Evolutionary conservation across 192 early-diverging fungal species (phyloP).

Genomic region (Coemansia sp.): DNA sequence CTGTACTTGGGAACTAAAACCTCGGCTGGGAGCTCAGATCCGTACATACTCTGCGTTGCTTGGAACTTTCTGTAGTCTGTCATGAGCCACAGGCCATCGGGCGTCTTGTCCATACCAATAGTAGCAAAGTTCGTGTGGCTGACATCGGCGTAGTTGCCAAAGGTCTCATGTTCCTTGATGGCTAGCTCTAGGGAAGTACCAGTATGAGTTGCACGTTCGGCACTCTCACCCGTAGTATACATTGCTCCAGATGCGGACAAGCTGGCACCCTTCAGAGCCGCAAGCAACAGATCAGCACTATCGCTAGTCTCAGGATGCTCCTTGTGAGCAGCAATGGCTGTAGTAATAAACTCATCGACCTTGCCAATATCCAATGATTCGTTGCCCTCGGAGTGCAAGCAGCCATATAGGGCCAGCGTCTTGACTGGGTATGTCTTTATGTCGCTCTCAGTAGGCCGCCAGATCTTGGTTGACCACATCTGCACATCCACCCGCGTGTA

Average conservation of each 20-base stretch:
- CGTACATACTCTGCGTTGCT: conserved; percentile 6
- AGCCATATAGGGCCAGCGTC: conserved; percentile 13
- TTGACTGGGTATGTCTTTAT: conserved; percentile 7
- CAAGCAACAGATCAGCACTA: background rate
- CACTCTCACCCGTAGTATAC: background rate
- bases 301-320: background rate
- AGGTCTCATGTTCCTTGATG: background rate
- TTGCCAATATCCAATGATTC: background rate
- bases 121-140: background rate
- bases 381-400: conserved; percentile 10
- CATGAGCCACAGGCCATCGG: conserved; percentile 15
- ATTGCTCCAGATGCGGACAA: background rate
- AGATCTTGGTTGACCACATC: conserved; percentile 15
- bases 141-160: background rate
- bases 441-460: conserved; percentile 7
- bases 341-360: background rate
- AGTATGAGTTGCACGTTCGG: background rate
- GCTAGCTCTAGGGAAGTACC: conserved; percentile 11
- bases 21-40: background rate
- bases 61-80: conserved; percentile 11
- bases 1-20: conserved; percentile 5
- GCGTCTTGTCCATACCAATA: conserved; percentile 7
- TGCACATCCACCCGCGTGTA: conserved; percentile 36
- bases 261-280: background rate
- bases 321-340: background rate